Percentiles rank a stretch among this genome's conserved stretches.
Evolutionary conservation across 2,329 filamentous ascomycete genomes (phyloP).

Genomic region (Exophiala mesophila): DNA sequence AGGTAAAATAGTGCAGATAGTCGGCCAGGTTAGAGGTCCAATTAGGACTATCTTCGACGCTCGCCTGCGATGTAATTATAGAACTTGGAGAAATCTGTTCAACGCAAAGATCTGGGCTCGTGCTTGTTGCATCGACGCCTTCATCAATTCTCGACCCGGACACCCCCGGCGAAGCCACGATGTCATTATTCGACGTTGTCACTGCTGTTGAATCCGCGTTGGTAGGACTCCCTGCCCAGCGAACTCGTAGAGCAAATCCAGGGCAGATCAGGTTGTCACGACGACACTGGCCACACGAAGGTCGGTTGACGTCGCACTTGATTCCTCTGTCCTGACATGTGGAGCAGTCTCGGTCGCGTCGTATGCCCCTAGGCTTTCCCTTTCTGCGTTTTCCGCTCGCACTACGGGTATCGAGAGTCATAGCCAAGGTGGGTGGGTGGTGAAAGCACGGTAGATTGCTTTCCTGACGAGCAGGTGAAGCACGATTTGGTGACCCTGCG

Average conservation of each 20-base stretch:
- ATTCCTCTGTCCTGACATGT: constrained; percentile 27
- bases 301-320: constrained; percentile 32
- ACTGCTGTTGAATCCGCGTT: neutral
- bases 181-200: constrained; percentile 1
- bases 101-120: constrained; percentile 15
- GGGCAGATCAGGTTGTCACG: constrained; percentile 23
- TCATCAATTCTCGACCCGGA: constrained; percentile 6
- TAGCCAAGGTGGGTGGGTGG: neutral
- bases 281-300: constrained; percentile 28
- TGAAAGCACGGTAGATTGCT: neutral
- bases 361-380: constrained; percentile 28
- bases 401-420: constrained; percentile 1
- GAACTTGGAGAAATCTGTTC: neutral
- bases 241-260: constrained; percentile 28
- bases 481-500: neutral
- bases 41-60: neutral
- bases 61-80: neutral
- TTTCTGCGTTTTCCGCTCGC: constrained; percentile 4
- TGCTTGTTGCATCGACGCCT: constrained; percentile 26
- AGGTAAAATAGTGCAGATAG: constrained; percentile 4
- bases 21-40: constrained; percentile 1
- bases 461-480: neutral
- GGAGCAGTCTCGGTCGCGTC: constrained; percentile 30
- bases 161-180: constrained; percentile 4
- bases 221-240: constrained; percentile 26